A percentile compares a stretch with the other conserved stretches of the same genome.
Conservation (phyloP, 805 yeast genomes). For the Candida dendrica region DNA sequence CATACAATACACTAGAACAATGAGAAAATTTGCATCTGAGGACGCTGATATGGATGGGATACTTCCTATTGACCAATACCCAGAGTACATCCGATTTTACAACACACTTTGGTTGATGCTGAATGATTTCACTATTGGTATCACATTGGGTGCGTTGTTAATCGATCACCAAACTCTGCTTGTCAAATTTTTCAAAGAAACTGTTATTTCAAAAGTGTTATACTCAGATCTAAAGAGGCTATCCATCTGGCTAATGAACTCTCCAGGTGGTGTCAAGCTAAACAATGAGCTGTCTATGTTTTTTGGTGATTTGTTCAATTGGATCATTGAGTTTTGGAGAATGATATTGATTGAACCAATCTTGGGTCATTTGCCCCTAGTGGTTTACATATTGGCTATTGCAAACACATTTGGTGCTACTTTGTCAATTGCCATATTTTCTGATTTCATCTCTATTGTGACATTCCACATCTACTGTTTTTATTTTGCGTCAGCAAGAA, state of each 20-base stretch:
- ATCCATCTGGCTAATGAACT: constrained; percentile 70
- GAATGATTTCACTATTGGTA: constrained; percentile 77
- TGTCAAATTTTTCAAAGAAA: constrained; percentile 21
- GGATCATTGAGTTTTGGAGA: constrained; percentile 75
- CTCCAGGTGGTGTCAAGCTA: constrained; percentile 91
- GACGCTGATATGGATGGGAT: constrained; percentile 14
- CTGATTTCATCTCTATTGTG: constrained; percentile 57
- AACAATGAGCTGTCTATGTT: constrained; percentile 81
- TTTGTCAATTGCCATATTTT: constrained; percentile 53
- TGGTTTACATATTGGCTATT: constrained; percentile 34
- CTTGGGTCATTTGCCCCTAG: constrained; percentile 20
- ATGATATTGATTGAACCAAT: constrained; percentile 19
- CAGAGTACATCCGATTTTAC: constrained; percentile 70
- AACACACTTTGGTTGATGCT: constrained; percentile 83
- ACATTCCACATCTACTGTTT: constrained; percentile 73
- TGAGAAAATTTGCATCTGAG: constrained; percentile 17
- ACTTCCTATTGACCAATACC: constrained; percentile 39
- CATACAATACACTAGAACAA: constrained; percentile 58
- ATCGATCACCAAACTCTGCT: constrained; percentile 26
- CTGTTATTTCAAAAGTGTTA: constrained; percentile 30
- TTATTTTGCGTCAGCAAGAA: constrained; percentile 69
- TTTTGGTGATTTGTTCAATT: constrained; percentile 76
- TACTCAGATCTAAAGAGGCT: constrained; percentile 39
- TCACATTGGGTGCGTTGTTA: constrained; percentile 44
- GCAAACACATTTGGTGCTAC: constrained; percentile 51